These are phyloP conservation scores for Cordyceps sp. DNA, from an alignment of 2,329 filamentous ascomycete genomes.

Conservation along the genomic window DNA sequence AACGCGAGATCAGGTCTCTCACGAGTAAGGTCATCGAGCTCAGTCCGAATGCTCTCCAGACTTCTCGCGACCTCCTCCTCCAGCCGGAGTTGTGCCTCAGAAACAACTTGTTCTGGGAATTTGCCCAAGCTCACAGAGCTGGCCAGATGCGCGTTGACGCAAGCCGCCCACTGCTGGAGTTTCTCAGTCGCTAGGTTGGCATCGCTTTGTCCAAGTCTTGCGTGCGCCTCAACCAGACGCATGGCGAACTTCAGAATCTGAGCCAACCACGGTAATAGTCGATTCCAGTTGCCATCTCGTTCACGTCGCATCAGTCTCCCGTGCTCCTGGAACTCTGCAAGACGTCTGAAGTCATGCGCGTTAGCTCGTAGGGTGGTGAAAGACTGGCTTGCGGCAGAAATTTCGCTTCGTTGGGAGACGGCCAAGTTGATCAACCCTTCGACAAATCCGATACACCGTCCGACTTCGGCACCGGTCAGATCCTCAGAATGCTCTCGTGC, in stretches of 20 bases:
- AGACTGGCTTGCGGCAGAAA: slow-evolving; percentile 22
- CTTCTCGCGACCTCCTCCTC: slow-evolving; percentile 17
- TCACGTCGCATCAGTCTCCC: slow-evolving; percentile 7
- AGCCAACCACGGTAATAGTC: slow-evolving; percentile 40
- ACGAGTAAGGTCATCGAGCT: slow-evolving; percentile 22
- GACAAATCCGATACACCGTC: slow-evolving; percentile 66
- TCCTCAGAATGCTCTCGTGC: slow-evolving; percentile 68
- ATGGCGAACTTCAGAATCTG: slow-evolving; percentile 48
- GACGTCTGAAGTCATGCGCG: slow-evolving; percentile 17
- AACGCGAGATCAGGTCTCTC: slow-evolving; percentile 43
- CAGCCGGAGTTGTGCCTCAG: slow-evolving; percentile 16
- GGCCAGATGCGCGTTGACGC: slow-evolving; percentile 25
- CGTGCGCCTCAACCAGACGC: slow-evolving; percentile 49
- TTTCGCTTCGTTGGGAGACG: slow-evolving; percentile 38
- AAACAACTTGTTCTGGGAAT: slow-evolving; percentile 35
- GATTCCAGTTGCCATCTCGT: slow-evolving; percentile 9
- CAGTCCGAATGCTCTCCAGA: slow-evolving; percentile 18
- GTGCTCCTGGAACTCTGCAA: slow-evolving; percentile 14
- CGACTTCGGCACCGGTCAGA: slow-evolving; percentile 63
- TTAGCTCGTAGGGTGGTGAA: slow-evolving; percentile 21
- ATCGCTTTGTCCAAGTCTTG: slow-evolving; percentile 39
- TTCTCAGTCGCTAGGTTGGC: slow-evolving; percentile 25
- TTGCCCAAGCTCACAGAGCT: slow-evolving; percentile 23
- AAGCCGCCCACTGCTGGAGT: slow-evolving; percentile 32
- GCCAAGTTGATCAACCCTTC: slow-evolving; percentile 65